Conservation (phyloP, 2,329 filamentous ascomycete species). For the Onygenales sp. region DNA sequence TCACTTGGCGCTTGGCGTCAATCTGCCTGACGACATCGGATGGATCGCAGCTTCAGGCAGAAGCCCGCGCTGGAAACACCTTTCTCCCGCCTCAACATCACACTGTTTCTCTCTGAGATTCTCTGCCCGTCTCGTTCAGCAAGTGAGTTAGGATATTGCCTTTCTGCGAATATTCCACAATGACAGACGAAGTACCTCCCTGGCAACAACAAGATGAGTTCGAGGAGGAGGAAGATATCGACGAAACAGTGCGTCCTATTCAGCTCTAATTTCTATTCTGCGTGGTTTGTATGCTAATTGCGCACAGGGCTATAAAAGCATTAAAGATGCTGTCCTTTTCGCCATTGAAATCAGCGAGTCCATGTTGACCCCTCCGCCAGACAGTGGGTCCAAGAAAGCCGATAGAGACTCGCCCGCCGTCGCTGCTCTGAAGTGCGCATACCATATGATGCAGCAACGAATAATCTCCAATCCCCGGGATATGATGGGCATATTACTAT, state of each 20-base stretch:
- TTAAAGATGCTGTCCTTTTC: conserved; percentile 97
- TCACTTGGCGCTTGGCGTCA: not conserved
- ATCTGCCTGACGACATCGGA: not conserved
- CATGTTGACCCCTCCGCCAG: conserved; percentile 64
- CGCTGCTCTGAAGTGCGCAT: conserved; percentile 87
- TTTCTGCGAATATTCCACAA: conserved; percentile 11
- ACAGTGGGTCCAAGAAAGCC: conserved; percentile 61
- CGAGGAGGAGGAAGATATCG: conserved; percentile 39
- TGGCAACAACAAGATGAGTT: conserved; percentile 32
- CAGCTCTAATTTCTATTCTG: not conserved
- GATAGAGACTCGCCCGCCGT: conserved; percentile 68
- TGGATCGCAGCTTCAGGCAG: not conserved
- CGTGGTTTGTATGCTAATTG: not conserved
- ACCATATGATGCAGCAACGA: conserved; percentile 92
- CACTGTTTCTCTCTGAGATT: not conserved
- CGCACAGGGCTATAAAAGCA: conserved; percentile 69
- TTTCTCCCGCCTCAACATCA: not conserved
- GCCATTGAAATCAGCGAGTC: conserved; percentile 85
- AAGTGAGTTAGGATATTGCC: not conserved
- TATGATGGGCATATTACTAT: conserved; percentile 92
- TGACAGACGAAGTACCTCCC: conserved; percentile 27
- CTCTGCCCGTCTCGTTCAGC: not conserved
- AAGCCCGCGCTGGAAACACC: not conserved
- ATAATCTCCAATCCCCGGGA: conserved; percentile 95
- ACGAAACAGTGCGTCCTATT: conserved; percentile 29